A percentile compares a stretch with the other conserved stretches of the same genome.
Evolutionary conservation across 1,139 yeast species (phyloP).

Genomic region (Taphrina communis): DNA sequence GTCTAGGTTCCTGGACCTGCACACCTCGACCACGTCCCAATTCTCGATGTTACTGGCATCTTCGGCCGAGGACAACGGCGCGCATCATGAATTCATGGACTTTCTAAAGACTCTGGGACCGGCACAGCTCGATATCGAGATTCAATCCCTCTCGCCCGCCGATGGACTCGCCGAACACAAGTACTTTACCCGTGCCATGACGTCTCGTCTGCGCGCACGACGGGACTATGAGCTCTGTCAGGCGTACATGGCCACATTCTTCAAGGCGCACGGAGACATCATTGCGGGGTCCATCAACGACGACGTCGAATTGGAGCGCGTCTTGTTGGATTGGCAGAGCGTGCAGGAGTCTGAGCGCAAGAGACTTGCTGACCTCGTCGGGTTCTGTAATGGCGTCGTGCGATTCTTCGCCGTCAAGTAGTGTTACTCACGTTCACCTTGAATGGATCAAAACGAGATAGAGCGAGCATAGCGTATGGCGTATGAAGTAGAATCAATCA

Average conservation of each 20-base stretch:
- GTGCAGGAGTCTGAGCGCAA: slow-evolving; percentile 57
- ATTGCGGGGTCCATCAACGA: slow-evolving; percentile 58
- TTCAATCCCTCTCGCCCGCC: slow-evolving; percentile 71
- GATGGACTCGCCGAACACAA: slow-evolving; percentile 70
- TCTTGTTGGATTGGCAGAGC: slow-evolving; percentile 60
- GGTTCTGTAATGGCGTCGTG: slow-evolving; percentile 84
- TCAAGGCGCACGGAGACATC: slow-evolving; percentile 83
- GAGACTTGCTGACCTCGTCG: slow-evolving; percentile 69
- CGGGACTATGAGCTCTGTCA: slow-evolving; percentile 71
- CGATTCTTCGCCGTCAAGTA: slow-evolving; percentile 57
- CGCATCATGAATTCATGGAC: slow-evolving; percentile 56
- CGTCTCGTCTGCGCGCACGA: slow-evolving; percentile 64
- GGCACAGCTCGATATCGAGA: slow-evolving; percentile 79
- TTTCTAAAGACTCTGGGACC: slow-evolving; percentile 73
- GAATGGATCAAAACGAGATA: no score
- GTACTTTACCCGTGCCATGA: slow-evolving; percentile 68
- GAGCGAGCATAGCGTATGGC: slow-evolving; percentile 3
- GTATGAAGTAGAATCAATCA: no score
- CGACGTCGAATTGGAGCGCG: slow-evolving; percentile 47
- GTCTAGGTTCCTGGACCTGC: slow-evolving; percentile 20
- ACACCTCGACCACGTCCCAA: slow-evolving; percentile 54
- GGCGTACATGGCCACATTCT: slow-evolving; percentile 76
- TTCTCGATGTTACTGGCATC: slow-evolving; percentile 72
- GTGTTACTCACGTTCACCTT: no score
- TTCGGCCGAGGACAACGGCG: slow-evolving; percentile 56